Percentiles rank a stretch among this genome's conserved stretches.
Evolutionary conservation across 306 rosid species (phyloP).

Genomic region (Canavalia gladiata): DNA sequence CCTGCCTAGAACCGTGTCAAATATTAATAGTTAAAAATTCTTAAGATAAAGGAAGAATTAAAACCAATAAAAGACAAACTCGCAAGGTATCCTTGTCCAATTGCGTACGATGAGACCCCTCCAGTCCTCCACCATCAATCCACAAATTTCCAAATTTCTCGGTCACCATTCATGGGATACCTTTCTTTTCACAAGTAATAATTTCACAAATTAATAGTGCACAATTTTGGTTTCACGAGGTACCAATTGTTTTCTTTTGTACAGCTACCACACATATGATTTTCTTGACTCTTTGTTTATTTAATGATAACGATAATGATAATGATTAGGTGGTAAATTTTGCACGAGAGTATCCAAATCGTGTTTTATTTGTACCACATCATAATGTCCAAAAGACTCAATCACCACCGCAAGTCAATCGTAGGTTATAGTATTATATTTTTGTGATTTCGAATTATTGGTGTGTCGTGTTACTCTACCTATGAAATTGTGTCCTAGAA

Average conservation of each 20-base stretch:
- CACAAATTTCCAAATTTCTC: neutral
- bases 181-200: neutral
- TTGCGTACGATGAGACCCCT: neutral
- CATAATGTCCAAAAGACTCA: slow-evolving; percentile 2
- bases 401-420: slow-evolving; percentile 21
- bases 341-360: neutral
- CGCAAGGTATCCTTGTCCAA: neutral
- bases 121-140: neutral
- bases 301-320: neutral
- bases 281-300: neutral
- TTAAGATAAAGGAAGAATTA: neutral
- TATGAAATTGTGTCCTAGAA: neutral
- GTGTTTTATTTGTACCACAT: neutral
- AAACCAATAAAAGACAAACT: neutral
- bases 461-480: neutral
- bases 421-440: neutral
- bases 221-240: slow-evolving; percentile 26
- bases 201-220: neutral
- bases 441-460: neutral
- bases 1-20: slow-evolving; percentile 20
- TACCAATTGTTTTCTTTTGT: slow-evolving; percentile 24
- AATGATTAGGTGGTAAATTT: neutral
- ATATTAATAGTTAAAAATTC: neutral
- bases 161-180: neutral
- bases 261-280: neutral